A percentile compares a stretch with the other conserved stretches of the same genome.
Conservation (phyloP, 2,329 filamentous ascomycete genomes). For the Penicillium sclerotigenum region DNA sequence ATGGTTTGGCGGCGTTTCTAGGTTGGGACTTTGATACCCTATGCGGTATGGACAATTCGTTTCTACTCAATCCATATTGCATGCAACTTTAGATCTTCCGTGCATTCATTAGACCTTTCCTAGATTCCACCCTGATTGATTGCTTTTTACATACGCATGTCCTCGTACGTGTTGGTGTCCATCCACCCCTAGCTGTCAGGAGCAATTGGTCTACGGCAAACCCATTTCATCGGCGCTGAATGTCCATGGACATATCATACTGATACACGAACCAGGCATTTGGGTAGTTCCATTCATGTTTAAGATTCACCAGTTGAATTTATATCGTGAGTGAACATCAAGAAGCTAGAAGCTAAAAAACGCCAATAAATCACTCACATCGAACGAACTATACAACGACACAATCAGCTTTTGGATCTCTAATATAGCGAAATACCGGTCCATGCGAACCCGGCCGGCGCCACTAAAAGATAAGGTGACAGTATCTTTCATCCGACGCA, state of each 20-base stretch:
- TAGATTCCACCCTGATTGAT: background rate
- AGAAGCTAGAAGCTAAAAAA: background rate
- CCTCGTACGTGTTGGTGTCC: background rate
- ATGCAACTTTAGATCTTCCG: conserved; percentile 8
- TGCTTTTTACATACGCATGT: background rate
- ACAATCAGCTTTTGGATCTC: conserved; percentile 61
- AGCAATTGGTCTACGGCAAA: no score
- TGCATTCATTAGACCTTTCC: conserved; percentile 6
- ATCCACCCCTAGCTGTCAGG: background rate
- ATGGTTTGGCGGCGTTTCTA: conserved; percentile 13
- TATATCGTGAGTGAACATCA: conserved; percentile 40
- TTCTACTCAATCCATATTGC: conserved; percentile 8
- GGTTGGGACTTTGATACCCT: conserved; percentile 23
- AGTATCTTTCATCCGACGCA: conserved; percentile 38
- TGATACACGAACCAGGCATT: conserved; percentile 61
- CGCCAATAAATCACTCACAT: conserved; percentile 11
- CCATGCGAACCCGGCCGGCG: conserved; percentile 55
- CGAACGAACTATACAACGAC: conserved; percentile 38
- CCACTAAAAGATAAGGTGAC: conserved; percentile 50
- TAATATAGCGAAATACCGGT: conserved; percentile 53
- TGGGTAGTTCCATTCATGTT: conserved; percentile 51
- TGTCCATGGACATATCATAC: conserved; percentile 51
- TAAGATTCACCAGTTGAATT: conserved; percentile 52
- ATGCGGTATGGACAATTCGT: conserved; percentile 18
- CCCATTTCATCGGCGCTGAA: conserved; percentile 9